Conservation (phyloP, 139 green algal species). For the Micractinium sp. region DNA sequence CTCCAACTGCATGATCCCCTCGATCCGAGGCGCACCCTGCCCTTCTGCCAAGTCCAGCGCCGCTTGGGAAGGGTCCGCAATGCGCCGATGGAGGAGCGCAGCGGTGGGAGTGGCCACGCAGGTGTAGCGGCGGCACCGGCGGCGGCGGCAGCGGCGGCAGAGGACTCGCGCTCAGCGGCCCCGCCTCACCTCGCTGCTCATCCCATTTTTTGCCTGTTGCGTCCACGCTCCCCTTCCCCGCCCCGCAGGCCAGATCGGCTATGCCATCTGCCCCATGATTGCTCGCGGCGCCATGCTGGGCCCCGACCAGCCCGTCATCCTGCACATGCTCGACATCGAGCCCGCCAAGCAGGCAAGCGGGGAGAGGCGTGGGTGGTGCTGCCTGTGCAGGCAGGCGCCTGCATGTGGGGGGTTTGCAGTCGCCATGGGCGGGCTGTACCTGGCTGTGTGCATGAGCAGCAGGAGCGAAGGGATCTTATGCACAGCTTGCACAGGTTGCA, state of each 20-base stretch:
- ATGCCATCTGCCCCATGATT: conserved; percentile 88
- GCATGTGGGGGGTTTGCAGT: too few relatives aligned
- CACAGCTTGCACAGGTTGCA: too few relatives aligned
- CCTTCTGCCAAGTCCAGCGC: neutral
- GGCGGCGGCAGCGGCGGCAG: neutral
- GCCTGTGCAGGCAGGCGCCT: too few relatives aligned
- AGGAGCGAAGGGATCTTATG: neutral
- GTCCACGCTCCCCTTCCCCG: neutral
- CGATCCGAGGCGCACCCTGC: neutral
- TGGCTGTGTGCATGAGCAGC: neutral
- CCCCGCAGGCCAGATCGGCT: conserved; percentile 89
- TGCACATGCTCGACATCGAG: conserved; percentile 94
- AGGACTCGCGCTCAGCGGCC: neutral
- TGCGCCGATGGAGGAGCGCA: neutral
- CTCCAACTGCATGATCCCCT: neutral
- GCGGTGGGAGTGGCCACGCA: neutral
- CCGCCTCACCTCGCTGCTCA: neutral
- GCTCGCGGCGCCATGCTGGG: conserved; percentile 86
- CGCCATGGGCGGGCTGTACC: too few relatives aligned
- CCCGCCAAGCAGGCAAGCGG: conserved; percentile 63
- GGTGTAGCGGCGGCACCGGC: neutral
- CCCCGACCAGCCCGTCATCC: conserved; percentile 84
- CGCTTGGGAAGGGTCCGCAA: neutral
- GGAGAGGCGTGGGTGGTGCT: neutral
- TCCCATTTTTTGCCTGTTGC: too few relatives aligned